Evolutionary conservation across 768 basidiomycete species (phyloP).

Genomic region (Sarcomyxa edulis): DNA sequence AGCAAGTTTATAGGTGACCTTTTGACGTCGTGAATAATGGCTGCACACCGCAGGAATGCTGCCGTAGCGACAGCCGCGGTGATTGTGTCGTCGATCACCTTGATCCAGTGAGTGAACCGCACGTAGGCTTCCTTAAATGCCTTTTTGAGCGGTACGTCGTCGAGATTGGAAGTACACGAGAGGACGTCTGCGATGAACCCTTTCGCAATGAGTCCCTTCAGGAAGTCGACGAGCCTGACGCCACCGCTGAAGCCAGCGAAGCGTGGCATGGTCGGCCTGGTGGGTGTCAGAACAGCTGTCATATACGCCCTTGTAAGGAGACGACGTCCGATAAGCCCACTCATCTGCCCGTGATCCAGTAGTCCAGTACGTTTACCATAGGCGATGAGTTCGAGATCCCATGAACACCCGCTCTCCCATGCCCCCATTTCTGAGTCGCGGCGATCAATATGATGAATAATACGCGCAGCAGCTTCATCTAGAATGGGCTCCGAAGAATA

Average conservation of each 20-base stretch:
- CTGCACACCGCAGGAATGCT: background rate
- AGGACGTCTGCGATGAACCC: background rate
- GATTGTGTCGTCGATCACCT: background rate
- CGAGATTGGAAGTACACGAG: background rate
- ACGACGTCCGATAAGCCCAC: constrained; percentile 16
- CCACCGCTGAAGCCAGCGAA: constrained; percentile 15
- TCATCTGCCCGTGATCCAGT: constrained; percentile 10
- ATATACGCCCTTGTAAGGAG: constrained; percentile 16
- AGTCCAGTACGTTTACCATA: constrained; percentile 6
- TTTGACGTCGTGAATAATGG: background rate
- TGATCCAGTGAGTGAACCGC: background rate
- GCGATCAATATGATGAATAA: too few relatives aligned
- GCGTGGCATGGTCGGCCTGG: background rate
- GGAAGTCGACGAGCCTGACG: constrained; percentile 14
- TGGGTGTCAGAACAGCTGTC: constrained; percentile 7
- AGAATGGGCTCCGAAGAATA: constrained; percentile 14
- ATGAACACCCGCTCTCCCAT: too few relatives aligned
- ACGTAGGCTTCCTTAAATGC: background rate
- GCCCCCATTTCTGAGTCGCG: too few relatives aligned
- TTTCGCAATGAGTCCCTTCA: constrained; percentile 12
- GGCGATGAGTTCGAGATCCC: background rate
- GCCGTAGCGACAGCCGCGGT: background rate
- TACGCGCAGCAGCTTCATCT: constrained; percentile 12
- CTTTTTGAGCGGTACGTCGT: background rate
- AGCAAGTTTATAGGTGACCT: background rate